phyloP scores from a whole-genome alignment of 2,329 filamentous ascomycete genomes.

The Zymoseptoria tritici region DNA sequence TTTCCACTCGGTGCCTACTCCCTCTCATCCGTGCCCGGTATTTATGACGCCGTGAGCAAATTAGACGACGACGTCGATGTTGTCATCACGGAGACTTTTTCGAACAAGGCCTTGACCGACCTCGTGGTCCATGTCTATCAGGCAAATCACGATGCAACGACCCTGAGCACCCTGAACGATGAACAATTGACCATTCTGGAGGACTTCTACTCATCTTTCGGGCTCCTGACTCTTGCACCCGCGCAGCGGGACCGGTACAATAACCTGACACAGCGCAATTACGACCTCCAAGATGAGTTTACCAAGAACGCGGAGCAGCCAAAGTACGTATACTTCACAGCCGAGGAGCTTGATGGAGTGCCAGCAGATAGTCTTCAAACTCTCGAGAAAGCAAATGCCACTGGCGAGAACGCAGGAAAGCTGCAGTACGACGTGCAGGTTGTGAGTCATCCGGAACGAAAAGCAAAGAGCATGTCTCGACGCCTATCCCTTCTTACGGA shows the following conservation, averaged over 20 bases:
- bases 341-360: constrained; percentile 63
- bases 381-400: constrained; percentile 56
- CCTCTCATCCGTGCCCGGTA: constrained; percentile 36
- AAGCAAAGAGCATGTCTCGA: not conserved
- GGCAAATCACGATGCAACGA: constrained; percentile 39
- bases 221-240: constrained; percentile 64
- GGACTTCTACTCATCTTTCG: constrained; percentile 65
- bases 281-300: constrained; percentile 62
- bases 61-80: constrained; percentile 46
- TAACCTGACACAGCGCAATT: constrained; percentile 70
- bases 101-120: constrained; percentile 23
- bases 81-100: constrained; percentile 67
- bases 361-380: constrained; percentile 56
- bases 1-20: constrained; percentile 40
- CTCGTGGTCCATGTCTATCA: constrained; percentile 43
- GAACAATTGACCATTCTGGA: constrained; percentile 63
- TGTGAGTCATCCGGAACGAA: not conserved
- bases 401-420: constrained; percentile 61
- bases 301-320: constrained; percentile 71
- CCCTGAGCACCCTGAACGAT: constrained; percentile 55
- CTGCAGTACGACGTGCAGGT: constrained; percentile 38
- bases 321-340: constrained; percentile 67
- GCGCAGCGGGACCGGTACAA: constrained; percentile 68
- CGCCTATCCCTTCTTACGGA: not conserved
- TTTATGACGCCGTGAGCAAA: constrained; percentile 39